Base-by-base conservation (phyloP, 257 asterid species). In the Haberlea rhodopensis region DNA sequence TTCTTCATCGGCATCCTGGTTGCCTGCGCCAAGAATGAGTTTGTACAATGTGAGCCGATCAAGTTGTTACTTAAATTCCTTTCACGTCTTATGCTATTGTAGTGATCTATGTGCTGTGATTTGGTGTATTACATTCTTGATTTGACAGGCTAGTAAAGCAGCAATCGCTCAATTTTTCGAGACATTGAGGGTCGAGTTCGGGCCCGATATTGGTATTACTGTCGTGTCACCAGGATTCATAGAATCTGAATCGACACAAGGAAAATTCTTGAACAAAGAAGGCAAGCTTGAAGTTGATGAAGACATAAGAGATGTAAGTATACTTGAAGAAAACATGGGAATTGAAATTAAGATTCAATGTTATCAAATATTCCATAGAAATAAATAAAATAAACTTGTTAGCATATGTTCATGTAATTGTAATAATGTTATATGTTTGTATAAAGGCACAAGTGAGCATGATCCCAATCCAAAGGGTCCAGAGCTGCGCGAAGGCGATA, bases 81-180 rank as follows among this genome's bases (percentile, higher is more conserved):
- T 16, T 1, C 32, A 29, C 10, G 19, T 22, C 18, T 57, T 13
- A 20, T 25, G 2, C 1, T 37, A 7, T 11, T 55, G 3, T 31
- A 7, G 40, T 60, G 5, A n/a, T n/a, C n/a, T 1, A 18, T 10
- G 5, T 16, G 8, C 8, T 22, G 23, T 21, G 23, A 37, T 58
- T 52, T 31, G 6, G 26, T 26, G 18, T 46, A 7, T 64, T 3
- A 0, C 15, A 0, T 43, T 0, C 60, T n/a, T 55, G n/a, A 29
- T 63, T 10, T 20, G 9, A 19, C 70, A 87, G 97, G 97, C 97
- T 1, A 85, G 87, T 72, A 87, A 90, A 78, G 90, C 95, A n/a
- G 94, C 95, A 6, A 40, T 87, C 0, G 45, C 79, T 0, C 87
- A 82, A 31, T 90, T 87, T 55, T 87, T 71, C 26, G 97, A 90